Conservation (phyloP, 1,139 yeast genomes). For the Hanseniaspora uvarum region DNA sequence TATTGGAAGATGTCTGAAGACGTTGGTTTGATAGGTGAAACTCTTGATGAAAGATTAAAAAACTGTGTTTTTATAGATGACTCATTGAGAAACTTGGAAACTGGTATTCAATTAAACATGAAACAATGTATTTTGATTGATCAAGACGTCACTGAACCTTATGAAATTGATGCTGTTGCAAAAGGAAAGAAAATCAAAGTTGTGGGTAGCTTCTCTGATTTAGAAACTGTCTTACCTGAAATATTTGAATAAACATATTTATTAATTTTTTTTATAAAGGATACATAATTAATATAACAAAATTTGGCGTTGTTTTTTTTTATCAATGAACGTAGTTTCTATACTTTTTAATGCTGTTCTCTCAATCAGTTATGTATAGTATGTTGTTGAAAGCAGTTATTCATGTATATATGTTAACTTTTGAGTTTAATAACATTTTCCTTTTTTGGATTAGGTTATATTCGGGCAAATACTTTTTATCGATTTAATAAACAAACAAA, state of each 20-base stretch:
- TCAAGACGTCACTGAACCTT: conserved; percentile 34
- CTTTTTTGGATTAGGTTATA: not conserved
- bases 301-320: too few species aligned
- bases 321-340: too few species aligned
- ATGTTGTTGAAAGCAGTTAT: too few species aligned
- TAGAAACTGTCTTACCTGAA: conserved; percentile 9
- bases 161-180: conserved; percentile 7
- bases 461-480: not conserved
- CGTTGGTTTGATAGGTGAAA: conserved; percentile 42
- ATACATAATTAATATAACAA: too few species aligned
- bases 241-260: not conserved
- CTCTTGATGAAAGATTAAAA: conserved; percentile 30
- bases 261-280: not conserved
- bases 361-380: too few species aligned
- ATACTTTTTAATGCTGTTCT: too few species aligned
- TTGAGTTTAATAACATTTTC: not conserved
- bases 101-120: conserved; percentile 39
- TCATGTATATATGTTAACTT: not conserved
- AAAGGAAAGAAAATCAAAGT: conserved; percentile 9
- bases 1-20: conserved; percentile 48
- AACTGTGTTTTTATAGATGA: conserved; percentile 73
- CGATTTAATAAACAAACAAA: too few species aligned
- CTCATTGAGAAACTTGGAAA: conserved; percentile 50
- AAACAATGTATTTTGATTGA: conserved; percentile 35
- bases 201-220: conserved; percentile 6